Percentiles rank a stretch among this genome's conserved stretches.
These are phyloP conservation scores for Athelia sp. DNA, from an alignment of 1,284 basidiomycete species.

Conservation along the genomic window DNA sequence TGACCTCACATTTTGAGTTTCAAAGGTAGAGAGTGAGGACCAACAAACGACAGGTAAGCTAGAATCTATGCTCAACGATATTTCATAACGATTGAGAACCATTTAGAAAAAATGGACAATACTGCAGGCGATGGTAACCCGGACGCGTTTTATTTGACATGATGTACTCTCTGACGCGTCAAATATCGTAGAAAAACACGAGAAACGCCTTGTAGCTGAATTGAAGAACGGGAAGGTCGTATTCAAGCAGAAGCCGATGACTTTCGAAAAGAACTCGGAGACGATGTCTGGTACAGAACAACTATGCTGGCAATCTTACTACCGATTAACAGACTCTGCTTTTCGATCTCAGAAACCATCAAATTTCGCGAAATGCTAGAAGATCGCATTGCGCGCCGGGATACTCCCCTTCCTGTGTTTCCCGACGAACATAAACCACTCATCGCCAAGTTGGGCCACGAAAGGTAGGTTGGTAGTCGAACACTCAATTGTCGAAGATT, in stretches of 20 bases:
- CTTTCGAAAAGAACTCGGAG: constrained; percentile 74
- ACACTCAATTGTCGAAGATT: constrained; percentile 5
- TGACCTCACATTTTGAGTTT: not conserved
- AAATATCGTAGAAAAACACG: constrained; percentile 24
- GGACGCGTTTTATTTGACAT: not conserved
- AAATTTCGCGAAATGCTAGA: constrained; percentile 68
- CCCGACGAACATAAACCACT: constrained; percentile 68
- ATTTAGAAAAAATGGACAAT: not conserved
- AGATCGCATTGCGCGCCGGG: constrained; percentile 37
- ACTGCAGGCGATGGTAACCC: not conserved
- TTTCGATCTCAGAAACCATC: constrained; percentile 51
- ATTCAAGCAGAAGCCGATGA: constrained; percentile 74
- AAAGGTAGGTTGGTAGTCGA: constrained; percentile 51
- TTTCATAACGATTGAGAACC: not conserved
- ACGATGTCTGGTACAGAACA: constrained; percentile 65
- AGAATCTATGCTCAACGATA: not conserved
- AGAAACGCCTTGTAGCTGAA: constrained; percentile 46
- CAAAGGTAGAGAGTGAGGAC: not conserved
- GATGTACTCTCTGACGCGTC: constrained; percentile 20
- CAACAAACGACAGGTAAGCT: not conserved
- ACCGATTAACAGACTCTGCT: not conserved
- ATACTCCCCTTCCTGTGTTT: constrained; percentile 46
- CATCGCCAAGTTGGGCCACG: constrained; percentile 76
- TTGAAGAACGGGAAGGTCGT: constrained; percentile 72
- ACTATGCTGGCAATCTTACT: constrained; percentile 3